Evolutionary conservation across 2,329 filamentous ascomycete genomes (phyloP), one percentile per base, ranked within the genome.

Genomic region (Penicillium verrucosum): DNA sequence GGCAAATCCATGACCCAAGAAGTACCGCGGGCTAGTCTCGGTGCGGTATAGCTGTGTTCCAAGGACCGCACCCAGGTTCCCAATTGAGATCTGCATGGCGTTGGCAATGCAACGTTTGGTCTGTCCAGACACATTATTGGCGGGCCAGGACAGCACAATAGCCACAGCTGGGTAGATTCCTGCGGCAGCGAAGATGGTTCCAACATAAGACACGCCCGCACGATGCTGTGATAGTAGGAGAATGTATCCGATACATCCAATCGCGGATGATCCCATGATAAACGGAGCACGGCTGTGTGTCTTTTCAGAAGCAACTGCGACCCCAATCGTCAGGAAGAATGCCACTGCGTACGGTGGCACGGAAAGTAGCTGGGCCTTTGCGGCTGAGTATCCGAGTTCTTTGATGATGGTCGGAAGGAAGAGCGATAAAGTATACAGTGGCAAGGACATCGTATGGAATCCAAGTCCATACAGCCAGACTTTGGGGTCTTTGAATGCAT

Each of bases 11-110:
- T 90, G 87, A 0, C 88, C 88, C 0, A 89, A 75, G 47, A 86
- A 77, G 64, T 84, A 90, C 32, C 85, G 75, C 1, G 87, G 88
- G 0, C 80, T 82, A 29, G 85, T 83, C 1, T 79, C 75, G 0
- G 80, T 76, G 2, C 87, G 78, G 68, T 90, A 90, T 1, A 90
- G 69, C 70, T 90, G 87, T 1, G 87, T 90, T 0, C 87, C 87
- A 25, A 90, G 63, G 0, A 89, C 85, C 0, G 85, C 86, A 0
- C 87, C 87, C 1, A 87, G 67, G 61, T 89, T 89, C 0, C 87
- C 88, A 49, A 90, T 85, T 10, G 83, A 86, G 56, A 90, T 89
- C 63, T 89, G 86, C 81, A 90, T 84, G 0, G 84, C 87, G 46
- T 86, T 89, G 2, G 84, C 85, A 4, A 86, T 84, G 1, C 84